phyloP scores from a whole-genome alignment of 768 basidiomycete genomes.

The Psilocybe azurescens region DNA sequence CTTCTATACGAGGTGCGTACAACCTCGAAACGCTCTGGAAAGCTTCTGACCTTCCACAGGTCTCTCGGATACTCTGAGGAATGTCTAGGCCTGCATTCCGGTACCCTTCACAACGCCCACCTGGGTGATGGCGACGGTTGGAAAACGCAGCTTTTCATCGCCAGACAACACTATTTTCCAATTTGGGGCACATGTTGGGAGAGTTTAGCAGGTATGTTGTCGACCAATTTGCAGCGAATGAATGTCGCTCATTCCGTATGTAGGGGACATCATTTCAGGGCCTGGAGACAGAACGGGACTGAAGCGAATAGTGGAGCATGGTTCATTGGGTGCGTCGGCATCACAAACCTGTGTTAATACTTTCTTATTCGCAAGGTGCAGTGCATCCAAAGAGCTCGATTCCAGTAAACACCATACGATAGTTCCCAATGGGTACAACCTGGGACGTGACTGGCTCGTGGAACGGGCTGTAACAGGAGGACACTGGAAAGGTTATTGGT shows the following conservation, averaged over 20 bases:
- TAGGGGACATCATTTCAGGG: constrained; percentile 86
- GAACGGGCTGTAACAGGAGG: constrained; percentile 64
- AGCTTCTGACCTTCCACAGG: constrained; percentile 34
- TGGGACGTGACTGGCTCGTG: constrained; percentile 81
- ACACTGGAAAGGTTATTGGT: constrained; percentile 68
- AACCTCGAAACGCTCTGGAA: background rate
- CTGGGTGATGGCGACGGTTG: constrained; percentile 83
- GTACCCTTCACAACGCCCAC: constrained; percentile 77
- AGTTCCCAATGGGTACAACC: constrained; percentile 79
- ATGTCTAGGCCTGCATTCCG: constrained; percentile 81
- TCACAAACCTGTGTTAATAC: background rate
- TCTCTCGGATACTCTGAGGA: constrained; percentile 85
- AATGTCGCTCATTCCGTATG: background rate
- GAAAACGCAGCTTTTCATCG: constrained; percentile 72
- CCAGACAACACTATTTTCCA: constrained; percentile 79
- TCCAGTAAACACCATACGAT: constrained; percentile 70
- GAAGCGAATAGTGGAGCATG: constrained; percentile 75
- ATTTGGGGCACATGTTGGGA: constrained; percentile 91
- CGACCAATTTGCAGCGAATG: background rate
- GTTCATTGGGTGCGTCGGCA: constrained; percentile 78
- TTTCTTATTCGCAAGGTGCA: constrained; percentile 25
- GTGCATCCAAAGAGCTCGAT: constrained; percentile 58
- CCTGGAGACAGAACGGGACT: constrained; percentile 89
- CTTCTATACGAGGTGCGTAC: constrained; percentile 65
- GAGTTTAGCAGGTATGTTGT: constrained; percentile 62